Conservation (phyloP, 805 yeast species). For the Ogataea minuta region DNA sequence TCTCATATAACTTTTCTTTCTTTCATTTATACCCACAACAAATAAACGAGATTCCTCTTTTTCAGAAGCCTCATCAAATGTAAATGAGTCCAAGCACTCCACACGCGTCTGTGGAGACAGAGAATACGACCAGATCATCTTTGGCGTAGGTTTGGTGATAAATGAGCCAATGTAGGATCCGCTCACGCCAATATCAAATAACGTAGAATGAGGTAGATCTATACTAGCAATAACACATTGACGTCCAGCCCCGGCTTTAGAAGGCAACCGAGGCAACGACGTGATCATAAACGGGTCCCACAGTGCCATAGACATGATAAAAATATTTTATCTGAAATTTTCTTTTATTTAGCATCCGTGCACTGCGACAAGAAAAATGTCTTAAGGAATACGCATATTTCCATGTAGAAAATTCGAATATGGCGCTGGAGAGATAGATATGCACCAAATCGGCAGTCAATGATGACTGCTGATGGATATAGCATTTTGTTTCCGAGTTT, state of each 20-base stretch:
- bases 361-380: slow-evolving; percentile 16
- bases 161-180: slow-evolving; percentile 52
- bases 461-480: no score
- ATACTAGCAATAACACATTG: slow-evolving; percentile 29
- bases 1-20: slow-evolving; percentile 32
- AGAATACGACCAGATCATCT: slow-evolving; percentile 53
- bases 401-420: no score
- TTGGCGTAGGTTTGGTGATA: slow-evolving; percentile 56
- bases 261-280: slow-evolving; percentile 33
- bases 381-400: no score
- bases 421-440: no score
- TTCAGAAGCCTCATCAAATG: slow-evolving; percentile 19
- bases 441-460: no score
- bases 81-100: slow-evolving; percentile 40
- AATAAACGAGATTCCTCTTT: slow-evolving; percentile 25
- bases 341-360: neutral
- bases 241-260: slow-evolving; percentile 20
- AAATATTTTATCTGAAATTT: slow-evolving; percentile 6
- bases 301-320: slow-evolving; percentile 13
- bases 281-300: slow-evolving; percentile 35
- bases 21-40: slow-evolving; percentile 36
- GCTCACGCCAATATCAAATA: slow-evolving; percentile 51
- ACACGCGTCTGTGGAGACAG: slow-evolving; percentile 47
- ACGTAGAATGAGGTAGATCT: slow-evolving; percentile 31
- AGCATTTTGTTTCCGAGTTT: no score